These are phyloP conservation scores for Chalciporus piperatus DNA, from an alignment of 768 basidiomycete species.

Conservation along the genomic window DNA sequence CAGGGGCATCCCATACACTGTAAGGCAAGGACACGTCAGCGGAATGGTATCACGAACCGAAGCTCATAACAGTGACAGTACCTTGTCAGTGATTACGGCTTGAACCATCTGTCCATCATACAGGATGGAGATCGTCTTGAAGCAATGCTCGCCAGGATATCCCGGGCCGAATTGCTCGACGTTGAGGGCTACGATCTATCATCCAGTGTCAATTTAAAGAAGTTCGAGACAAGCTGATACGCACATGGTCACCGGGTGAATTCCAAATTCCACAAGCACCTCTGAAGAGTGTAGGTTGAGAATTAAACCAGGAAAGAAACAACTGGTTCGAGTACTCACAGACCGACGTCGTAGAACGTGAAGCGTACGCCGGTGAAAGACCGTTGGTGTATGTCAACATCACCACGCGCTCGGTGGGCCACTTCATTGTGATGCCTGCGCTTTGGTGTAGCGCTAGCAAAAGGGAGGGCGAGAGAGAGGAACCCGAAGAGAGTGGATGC, in stretches of 20 bases:
- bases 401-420: constrained; percentile 42
- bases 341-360: constrained; percentile 54
- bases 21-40: neutral
- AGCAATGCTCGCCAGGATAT: constrained; percentile 65
- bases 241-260: constrained; percentile 28
- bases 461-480: constrained; percentile 33
- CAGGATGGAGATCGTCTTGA: constrained; percentile 57
- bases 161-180: constrained; percentile 49
- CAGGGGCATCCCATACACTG: constrained; percentile 67
- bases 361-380: constrained; percentile 36
- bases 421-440: constrained; percentile 43
- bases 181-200: constrained; percentile 29
- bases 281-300: constrained; percentile 26
- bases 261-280: constrained; percentile 54
- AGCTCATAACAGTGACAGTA: constrained; percentile 18
- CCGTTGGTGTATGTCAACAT: constrained; percentile 37
- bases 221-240: neutral
- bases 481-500: constrained; percentile 32
- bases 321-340: constrained; percentile 33
- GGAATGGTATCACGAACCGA: neutral
- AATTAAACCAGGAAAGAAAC: constrained; percentile 2
- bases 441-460: constrained; percentile 30
- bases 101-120: constrained; percentile 50
- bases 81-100: constrained; percentile 63
- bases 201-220: neutral